Base-by-base conservation (phyloP, 768 basidiomycete genomes). In the Cantharellus cinnabarinus region DNA sequence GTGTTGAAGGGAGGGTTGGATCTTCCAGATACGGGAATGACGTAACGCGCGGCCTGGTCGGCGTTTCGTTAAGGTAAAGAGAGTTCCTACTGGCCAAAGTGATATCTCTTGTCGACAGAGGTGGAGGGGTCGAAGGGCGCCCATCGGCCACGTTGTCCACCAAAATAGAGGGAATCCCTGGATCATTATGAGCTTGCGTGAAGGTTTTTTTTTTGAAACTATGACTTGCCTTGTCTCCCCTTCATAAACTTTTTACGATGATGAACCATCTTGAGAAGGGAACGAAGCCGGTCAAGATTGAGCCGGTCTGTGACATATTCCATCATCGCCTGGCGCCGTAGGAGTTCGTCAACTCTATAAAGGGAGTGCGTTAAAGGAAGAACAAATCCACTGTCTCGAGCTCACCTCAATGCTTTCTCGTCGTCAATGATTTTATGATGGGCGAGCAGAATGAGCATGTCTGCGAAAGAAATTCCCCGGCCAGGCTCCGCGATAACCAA, bases 371-470 rank as follows among this genome's bases (percentile, higher is more conserved):
- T 20, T 0, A 15, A 2, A 3, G 2, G n/a, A 35, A 41, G 55
- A 51, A 15, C n/a, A 3, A n/a, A 3, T n/a, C 4, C 4, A 78
- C 88, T 29, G 20, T 29, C 20, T 29, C 20, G 20, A 29, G 20
- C 20, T 67, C 68, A 94, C 93, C 81, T 77, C 35, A 98, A 71
- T 10, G 93, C 93, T 39, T 89, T 85, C 37, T 79, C 79, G 70
- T 95, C 90, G 56, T 88, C 78, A 62, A 97, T 89, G 57, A 98
- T 71, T 68, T 88, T 91, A 71, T 97, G 83, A 67, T 95, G 94
- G 1, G 88, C 84, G 44, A 98, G 72, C 51, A 97, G 71, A 41
- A 85, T 67, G 2, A 98, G 76, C 87, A 94, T 94, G 51, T 81
- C 78, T 0, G 82, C 87, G 73, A 97, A 97, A 34, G 88, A 85